A percentile compares a stretch with the other conserved stretches of the same genome.
These are phyloP conservation scores for Bromus sterilis DNA, from an alignment of 176 grass and related monocot genomes.

Conservation along the genomic window DNA sequence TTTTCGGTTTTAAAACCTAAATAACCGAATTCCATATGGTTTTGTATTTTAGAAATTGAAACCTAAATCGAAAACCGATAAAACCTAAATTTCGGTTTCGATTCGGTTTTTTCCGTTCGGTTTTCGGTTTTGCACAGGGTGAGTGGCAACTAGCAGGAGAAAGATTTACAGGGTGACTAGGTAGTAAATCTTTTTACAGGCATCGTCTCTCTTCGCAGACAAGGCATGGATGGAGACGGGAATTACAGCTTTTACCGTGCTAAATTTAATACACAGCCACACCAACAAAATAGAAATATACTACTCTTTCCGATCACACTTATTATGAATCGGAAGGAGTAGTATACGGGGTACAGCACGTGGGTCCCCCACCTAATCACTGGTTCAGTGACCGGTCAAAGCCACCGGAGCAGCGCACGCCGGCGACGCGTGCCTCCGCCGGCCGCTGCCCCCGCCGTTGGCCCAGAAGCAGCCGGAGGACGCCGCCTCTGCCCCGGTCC, in stretches of 20 bases:
- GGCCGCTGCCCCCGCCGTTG: constrained; percentile 50
- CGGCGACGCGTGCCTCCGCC: constrained; percentile 23
- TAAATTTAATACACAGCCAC: neutral
- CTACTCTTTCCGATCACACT: no score
- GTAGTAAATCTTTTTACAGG: constrained; percentile 3
- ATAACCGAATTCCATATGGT: no score
- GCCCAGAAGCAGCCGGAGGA: constrained; percentile 67
- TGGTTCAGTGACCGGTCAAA: constrained; percentile 51
- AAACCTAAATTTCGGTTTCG: no score
- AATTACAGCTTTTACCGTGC: constrained; percentile 17
- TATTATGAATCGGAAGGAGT: no score
- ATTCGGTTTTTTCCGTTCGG: no score
- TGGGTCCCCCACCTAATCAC: neutral
- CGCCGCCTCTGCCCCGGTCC: constrained; percentile 9
- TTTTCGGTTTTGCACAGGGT: no score
- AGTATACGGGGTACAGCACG: neutral
- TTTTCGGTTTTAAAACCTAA: no score
- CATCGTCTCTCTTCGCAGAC: neutral
- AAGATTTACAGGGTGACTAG: neutral
- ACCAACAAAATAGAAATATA: neutral
- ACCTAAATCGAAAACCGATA: no score
- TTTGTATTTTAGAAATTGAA: no score
- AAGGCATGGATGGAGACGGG: neutral
- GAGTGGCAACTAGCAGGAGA: no score
- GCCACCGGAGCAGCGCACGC: constrained; percentile 3